A percentile compares a stretch with the other conserved stretches of the same genome.
Conservation (phyloP, 2,329 filamentous ascomycete genomes). For the Metarhizium robertsii region DNA sequence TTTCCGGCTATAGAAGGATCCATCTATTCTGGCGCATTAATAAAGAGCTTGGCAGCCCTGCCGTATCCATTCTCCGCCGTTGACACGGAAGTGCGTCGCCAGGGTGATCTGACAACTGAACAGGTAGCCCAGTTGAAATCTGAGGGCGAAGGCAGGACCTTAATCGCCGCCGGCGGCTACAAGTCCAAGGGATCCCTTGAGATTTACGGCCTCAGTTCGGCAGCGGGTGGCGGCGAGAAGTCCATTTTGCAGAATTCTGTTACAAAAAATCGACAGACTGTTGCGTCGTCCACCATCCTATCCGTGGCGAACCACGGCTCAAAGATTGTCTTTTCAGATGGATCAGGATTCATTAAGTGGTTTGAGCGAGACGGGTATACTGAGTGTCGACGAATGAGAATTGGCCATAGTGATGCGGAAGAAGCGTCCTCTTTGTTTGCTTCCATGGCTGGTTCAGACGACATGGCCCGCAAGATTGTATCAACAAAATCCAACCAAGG, state of each 20-base stretch:
- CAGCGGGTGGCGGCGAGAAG: slow-evolving; percentile 16
- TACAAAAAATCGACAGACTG: slow-evolving; percentile 75
- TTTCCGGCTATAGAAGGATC: slow-evolving; percentile 71
- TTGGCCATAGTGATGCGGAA: slow-evolving; percentile 43
- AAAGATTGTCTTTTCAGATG: slow-evolving; percentile 74
- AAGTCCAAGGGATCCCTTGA: slow-evolving; percentile 86
- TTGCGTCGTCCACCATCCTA: slow-evolving; percentile 70
- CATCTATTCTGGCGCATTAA: slow-evolving; percentile 72
- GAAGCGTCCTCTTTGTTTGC: slow-evolving; percentile 41
- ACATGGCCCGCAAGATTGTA: slow-evolving; percentile 73
- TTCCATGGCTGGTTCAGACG: slow-evolving; percentile 47
- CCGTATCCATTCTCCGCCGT: slow-evolving; percentile 58
- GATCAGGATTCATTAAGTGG: slow-evolving; percentile 79
- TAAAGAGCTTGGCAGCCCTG: slow-evolving; percentile 63
- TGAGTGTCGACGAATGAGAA: slow-evolving; percentile 43
- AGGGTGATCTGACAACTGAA: slow-evolving; percentile 44
- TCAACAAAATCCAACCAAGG: slow-evolving; percentile 40
- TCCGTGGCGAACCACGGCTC: slow-evolving; percentile 76
- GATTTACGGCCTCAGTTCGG: slow-evolving; percentile 56
- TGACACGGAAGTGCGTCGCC: slow-evolving; percentile 48
- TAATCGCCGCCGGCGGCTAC: slow-evolving; percentile 83
- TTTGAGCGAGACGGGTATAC: slow-evolving; percentile 74
- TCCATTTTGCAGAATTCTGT: slow-evolving; percentile 32
- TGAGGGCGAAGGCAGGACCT: slow-evolving; percentile 46
- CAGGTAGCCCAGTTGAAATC: slow-evolving; percentile 44